Percentiles rank a stretch among this genome's conserved stretches.
These are phyloP conservation scores for Pochonia chlamydosporia DNA, from an alignment of 2,329 filamentous ascomycete genomes.

Conservation along the genomic window DNA sequence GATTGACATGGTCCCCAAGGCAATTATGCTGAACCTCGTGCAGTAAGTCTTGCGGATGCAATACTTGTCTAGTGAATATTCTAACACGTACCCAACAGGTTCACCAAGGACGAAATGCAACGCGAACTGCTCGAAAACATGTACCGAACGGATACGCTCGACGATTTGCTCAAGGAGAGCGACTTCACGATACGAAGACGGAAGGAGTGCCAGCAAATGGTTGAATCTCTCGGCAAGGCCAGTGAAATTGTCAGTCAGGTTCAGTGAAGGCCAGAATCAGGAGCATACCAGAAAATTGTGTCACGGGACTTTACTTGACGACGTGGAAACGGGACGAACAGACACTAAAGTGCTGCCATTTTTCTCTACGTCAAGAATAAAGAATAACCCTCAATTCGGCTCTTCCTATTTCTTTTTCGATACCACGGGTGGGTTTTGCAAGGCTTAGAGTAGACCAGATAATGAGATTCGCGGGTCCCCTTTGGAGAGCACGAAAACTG, in stretches of 20 bases:
- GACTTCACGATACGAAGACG: constrained; percentile 92
- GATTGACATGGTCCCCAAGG: constrained; percentile 99
- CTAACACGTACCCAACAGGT: constrained; percentile 42
- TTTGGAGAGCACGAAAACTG: constrained; percentile 7
- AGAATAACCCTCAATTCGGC: background rate
- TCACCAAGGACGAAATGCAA: constrained; percentile 98
- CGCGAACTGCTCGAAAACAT: constrained; percentile 93
- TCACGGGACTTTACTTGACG: background rate
- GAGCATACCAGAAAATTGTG: background rate
- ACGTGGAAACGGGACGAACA: background rate
- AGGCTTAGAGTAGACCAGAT: constrained; percentile 30
- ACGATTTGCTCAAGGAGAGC: constrained; percentile 94
- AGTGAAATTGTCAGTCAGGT: constrained; percentile 92
- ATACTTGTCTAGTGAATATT: background rate
- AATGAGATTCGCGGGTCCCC: constrained; percentile 15
- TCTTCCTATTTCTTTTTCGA: constrained; percentile 23
- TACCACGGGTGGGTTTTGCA: constrained; percentile 27
- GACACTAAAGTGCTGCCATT: background rate
- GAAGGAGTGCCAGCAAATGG: constrained; percentile 99
- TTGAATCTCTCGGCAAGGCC: constrained; percentile 82
- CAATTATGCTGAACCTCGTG: constrained; percentile 95
- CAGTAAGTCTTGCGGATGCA: constrained; percentile 56
- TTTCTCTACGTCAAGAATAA: background rate
- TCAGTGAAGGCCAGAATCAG: constrained; percentile 37
- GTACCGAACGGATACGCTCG: constrained; percentile 86